Base-by-base conservation (phyloP, 176 grass and related monocot genomes). In the Bolboschoenus planiculmis region DNA sequence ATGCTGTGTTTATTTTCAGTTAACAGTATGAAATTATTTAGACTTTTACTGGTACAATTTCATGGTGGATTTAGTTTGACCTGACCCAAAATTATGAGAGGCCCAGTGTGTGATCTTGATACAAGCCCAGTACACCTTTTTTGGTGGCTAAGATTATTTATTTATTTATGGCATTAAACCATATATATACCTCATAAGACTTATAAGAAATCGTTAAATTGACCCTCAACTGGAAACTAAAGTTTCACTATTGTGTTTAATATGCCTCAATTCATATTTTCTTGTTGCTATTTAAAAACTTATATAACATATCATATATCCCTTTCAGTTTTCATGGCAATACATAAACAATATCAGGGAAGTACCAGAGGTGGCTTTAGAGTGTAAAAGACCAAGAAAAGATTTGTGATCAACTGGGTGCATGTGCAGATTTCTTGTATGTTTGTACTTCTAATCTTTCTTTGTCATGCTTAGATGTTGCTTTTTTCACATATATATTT, bases 391-490 rank as follows among this genome's bases (percentile, higher is more conserved):
- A 74, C 70, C 70, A 44, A 74, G n/a, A 39, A 74, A 74, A 74
- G 70, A 74, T 74, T 48, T 74, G 10, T 31, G 59, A 31, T 27
- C 21, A 74, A 46, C 21, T 29, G 15, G 70, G 70, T 74, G 42
- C 70, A 74, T 74, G 42, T 74, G 70, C 42, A 46, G 70, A 74
- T 47, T 27, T 73, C 39, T 73, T 73, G 39, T 26, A 73, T 42
- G 36, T 65, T 37, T 47, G 42, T 74, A 74, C 70, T 74, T 74
- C 21, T 40, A 56, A 80, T 80, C 77, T 58, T 81, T 63, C 23
- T 60, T 61, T 60, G 39, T 44, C 79, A 81, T 44, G 79, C 56
- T 80, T 81, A 56, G n/a, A 81, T 81, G 56, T 61, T 81, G 11
- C 40, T 62, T 81, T 81, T n/a, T 63, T 63, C 55, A 33, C 39